Evolutionary conservation across 495 filamentous ascomycete genomes (phyloP).

Genomic region (Penicillium riverlandense): DNA sequence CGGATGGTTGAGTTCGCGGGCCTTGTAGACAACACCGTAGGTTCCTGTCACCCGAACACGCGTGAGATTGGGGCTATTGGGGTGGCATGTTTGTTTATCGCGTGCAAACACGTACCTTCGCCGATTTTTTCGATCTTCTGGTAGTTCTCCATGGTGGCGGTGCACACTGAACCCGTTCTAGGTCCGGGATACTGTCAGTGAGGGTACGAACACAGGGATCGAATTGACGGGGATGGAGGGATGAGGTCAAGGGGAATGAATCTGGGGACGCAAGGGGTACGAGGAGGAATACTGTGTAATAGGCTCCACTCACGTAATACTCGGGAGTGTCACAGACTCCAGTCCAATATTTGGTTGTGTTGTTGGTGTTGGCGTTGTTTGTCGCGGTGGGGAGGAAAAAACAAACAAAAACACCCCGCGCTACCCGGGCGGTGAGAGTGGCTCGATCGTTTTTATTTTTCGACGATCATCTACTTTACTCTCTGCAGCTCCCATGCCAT

Average conservation of each 20-base stretch:
- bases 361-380: slow-evolving; percentile 1
- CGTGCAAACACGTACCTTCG: slow-evolving; percentile 58
- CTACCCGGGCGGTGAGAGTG: slow-evolving; percentile 28
- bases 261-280: slow-evolving; percentile 11
- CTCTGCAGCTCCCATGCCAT: slow-evolving; percentile 12
- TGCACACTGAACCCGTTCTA: slow-evolving; percentile 1
- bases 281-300: neutral
- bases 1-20: slow-evolving; percentile 67
- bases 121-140: slow-evolving; percentile 99
- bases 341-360: too few relatives aligned
- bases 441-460: slow-evolving; percentile 3
- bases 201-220: neutral
- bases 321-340: neutral
- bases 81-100: too few relatives aligned
- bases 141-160: slow-evolving; percentile 84
- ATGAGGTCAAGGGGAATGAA: neutral
- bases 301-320: neutral
- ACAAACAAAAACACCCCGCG: slow-evolving; percentile 28
- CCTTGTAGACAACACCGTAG: slow-evolving; percentile 91
- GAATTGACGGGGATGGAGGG: slow-evolving; percentile 7
- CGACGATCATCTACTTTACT: neutral
- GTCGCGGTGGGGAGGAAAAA: slow-evolving; percentile 16
- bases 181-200: slow-evolving; percentile 2
- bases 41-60: slow-evolving; percentile 51
- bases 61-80: slow-evolving; percentile 2